Percentiles rank a stretch among this genome's conserved stretches.
Evolutionary conservation across 352 stramenopile genomes (phyloP).

Genomic region (Lagenidium sp.): DNA sequence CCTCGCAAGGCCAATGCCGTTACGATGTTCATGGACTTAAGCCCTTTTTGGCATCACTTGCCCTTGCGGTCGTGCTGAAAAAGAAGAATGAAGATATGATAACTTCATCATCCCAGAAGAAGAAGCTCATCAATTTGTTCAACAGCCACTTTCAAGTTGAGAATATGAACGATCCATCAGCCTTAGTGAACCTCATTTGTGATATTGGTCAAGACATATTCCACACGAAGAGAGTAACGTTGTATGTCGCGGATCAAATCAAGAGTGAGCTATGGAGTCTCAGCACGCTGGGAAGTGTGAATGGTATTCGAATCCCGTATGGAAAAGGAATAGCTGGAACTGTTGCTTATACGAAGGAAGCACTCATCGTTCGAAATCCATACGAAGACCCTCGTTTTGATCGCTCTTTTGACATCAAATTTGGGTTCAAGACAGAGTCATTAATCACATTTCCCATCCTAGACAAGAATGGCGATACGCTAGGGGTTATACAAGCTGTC

Average conservation of each 20-base stretch:
- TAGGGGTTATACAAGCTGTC: constrained; percentile 56
- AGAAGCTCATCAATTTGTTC: constrained; percentile 54
- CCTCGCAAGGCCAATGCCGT: constrained; percentile 4
- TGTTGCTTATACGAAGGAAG: constrained; percentile 44
- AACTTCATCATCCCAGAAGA: constrained; percentile 51
- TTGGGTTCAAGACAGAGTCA: constrained; percentile 77
- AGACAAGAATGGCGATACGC: constrained; percentile 49
- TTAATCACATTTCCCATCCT: constrained; percentile 66
- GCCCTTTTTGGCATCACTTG: constrained; percentile 38
- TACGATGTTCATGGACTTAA: constrained; percentile 24
- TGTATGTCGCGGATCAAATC: constrained; percentile 70
- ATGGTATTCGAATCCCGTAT: constrained; percentile 65
- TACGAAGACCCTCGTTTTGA: constrained; percentile 80
- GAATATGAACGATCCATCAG: constrained; percentile 58
- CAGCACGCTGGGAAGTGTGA: constrained; percentile 57
- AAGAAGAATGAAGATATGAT: constrained; percentile 52
- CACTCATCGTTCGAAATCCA: constrained; percentile 50
- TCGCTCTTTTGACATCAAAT: constrained; percentile 67
- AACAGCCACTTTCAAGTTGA: constrained; percentile 58
- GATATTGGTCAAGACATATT: constrained; percentile 57
- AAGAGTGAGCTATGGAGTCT: constrained; percentile 71
- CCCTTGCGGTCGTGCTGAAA: constrained; percentile 31
- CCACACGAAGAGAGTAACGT: constrained; percentile 53
- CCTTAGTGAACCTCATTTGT: constrained; percentile 66
- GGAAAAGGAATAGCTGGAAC: constrained; percentile 69